Conservation (phyloP, 1,139 yeast genomes). For the Candida pseudoviswanathii region DNA sequence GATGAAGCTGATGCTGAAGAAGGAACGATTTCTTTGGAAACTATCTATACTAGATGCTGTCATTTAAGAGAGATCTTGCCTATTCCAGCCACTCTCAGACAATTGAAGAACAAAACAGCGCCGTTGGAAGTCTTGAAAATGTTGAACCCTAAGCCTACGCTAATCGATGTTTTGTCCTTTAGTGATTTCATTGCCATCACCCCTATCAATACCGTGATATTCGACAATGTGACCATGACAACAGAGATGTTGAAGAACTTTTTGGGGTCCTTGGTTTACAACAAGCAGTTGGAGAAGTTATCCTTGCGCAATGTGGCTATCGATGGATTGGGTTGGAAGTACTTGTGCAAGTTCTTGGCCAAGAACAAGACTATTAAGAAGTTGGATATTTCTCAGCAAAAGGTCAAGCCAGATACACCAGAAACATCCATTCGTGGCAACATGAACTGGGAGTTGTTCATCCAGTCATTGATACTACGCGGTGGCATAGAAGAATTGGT, state of each 20-base stretch:
- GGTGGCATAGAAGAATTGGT: conserved; percentile 84
- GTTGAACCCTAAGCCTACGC: conserved; percentile 87
- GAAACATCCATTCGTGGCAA: conserved; percentile 53
- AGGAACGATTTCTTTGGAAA: conserved; percentile 55
- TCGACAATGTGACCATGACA: conserved; percentile 81
- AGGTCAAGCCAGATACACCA: conserved; percentile 54
- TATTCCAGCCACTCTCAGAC: conserved; percentile 86
- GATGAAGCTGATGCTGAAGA: conserved; percentile 23
- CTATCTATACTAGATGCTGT: conserved; percentile 86
- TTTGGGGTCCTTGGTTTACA: conserved; percentile 60
- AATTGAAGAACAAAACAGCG: conserved; percentile 70
- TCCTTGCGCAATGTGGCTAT: conserved; percentile 80
- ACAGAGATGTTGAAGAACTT: conserved; percentile 79
- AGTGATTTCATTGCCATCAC: conserved; percentile 85
- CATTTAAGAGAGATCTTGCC: conserved; percentile 91
- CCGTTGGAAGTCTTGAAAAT: conserved; percentile 79
- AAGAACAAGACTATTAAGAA: conserved; percentile 59
- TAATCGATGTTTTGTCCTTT: conserved; percentile 85
- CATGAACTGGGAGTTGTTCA: conserved; percentile 78
- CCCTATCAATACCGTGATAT: conserved; percentile 74
- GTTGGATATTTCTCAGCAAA: conserved; percentile 80
- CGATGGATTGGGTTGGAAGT: conserved; percentile 71
- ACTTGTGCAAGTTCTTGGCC: conserved; percentile 70
- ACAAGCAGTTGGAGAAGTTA: conserved; percentile 64
- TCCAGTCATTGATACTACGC: conserved; percentile 55